Conservation (phyloP, 2,329 filamentous ascomycete genomes). For the Arthroderma uncinatum region DNA sequence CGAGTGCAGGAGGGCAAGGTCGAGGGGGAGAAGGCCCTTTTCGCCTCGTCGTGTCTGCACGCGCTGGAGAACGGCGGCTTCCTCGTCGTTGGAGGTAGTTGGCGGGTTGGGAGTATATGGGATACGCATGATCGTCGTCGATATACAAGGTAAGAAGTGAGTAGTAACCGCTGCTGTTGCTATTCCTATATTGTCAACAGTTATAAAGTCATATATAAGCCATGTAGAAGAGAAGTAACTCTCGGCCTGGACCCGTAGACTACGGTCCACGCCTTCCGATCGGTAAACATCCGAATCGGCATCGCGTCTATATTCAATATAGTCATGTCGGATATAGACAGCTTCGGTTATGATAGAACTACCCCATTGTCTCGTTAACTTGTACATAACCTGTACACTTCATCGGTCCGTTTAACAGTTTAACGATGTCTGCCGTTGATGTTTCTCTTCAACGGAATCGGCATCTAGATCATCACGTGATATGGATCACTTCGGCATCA, state of each 20-base stretch:
- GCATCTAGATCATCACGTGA: not conserved
- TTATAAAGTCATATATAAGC: not conserved
- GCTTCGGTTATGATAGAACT: no score
- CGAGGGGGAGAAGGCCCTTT: slow-evolving; percentile 41
- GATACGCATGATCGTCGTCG: slow-evolving; percentile 39
- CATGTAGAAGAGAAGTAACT: not conserved
- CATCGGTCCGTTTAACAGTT: no score
- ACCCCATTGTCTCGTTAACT: no score
- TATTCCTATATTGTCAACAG: not conserved
- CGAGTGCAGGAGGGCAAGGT: slow-evolving; percentile 44
- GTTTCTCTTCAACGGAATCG: no score
- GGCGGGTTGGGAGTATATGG: slow-evolving; percentile 44
- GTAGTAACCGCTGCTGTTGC: not conserved
- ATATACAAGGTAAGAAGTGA: not conserved
- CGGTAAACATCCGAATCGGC: no score
- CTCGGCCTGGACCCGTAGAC: not conserved
- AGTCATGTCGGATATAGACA: no score
- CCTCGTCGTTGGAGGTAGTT: slow-evolving; percentile 34
- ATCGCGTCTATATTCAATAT: no score
- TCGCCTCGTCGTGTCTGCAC: slow-evolving; percentile 43
- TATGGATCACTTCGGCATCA: not conserved
- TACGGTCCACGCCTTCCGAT: not conserved
- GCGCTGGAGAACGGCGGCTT: slow-evolving; percentile 41
- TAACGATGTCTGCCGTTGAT: no score
- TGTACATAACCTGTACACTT: no score